Base-by-base conservation (phyloP, 2,329 filamentous ascomycete genomes). In the Hymenoscyphus occultus region DNA sequence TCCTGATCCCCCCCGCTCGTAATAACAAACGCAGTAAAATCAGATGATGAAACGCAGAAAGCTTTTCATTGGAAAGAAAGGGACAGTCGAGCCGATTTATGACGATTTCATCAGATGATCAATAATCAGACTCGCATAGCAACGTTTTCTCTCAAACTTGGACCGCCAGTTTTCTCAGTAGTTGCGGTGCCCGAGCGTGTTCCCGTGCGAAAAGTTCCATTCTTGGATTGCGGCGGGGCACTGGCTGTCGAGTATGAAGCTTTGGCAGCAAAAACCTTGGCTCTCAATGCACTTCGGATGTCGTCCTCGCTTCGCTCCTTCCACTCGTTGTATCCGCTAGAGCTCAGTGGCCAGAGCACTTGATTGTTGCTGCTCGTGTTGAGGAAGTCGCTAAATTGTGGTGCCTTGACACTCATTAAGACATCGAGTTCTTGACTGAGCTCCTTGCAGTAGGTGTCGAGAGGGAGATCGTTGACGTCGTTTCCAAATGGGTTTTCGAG, bases 401-500 rank as follows among this genome's bases (percentile, higher is more conserved):
- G 69, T 6, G 65, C 65, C 13, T 68, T 64, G 16, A 63, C 63
- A 16, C 64, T 69, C 16, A 70, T 75, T 48, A 94, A 86, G 65
- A 90, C 86, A 73, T 94, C 90, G 70, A 95, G 81, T 71, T 96
- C 92, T 39, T 83, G 77, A 28, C 89, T 85, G 54, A 95, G 82
- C 73, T 93, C 89, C 45, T 88, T 83, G 78, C 91, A 95, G 80
- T 88, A 96, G 14, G 82, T 79, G 74, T 94, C 91, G 2, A 93
- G 82, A 0, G 90, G 89, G 54, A 93, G 79, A 76, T 95, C 91
- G 74, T 95, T 95, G 71, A 93, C 91, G 68, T 95, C 91, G 69
- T 87, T 82, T 64, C 91, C 91, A 76, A 95, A 95, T 5, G 91
- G 91, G 73, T 95, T 92, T 77, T 95, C 91, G 69, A 95, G 90